A percentile compares a stretch with the other conserved stretches of the same genome.
These are phyloP conservation scores for Platanthera guangdongensis DNA, from an alignment of 106 monocot genomes.

Conservation along the genomic window DNA sequence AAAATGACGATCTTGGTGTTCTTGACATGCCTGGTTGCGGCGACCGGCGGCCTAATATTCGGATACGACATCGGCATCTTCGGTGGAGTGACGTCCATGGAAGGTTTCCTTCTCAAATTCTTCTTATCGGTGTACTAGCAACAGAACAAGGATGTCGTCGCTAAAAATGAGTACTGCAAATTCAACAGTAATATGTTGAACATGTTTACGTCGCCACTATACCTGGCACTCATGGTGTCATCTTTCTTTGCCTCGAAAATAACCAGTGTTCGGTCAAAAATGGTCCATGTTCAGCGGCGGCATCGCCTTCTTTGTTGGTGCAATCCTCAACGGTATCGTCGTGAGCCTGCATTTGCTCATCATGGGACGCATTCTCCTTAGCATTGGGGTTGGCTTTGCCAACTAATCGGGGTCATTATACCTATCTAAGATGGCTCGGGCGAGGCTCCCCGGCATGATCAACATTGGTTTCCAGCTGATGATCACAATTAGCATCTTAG, in stretches of 20 bases:
- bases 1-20: constrained; percentile 23
- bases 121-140: constrained; percentile 18
- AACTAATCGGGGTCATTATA: constrained; percentile 39
- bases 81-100: constrained; percentile 34
- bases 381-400: constrained; percentile 16
- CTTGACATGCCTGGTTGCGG: constrained; percentile 9
- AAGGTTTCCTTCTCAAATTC: constrained; percentile 22
- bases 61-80: constrained; percentile 12
- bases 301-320: constrained; percentile 24
- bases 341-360: constrained; percentile 26
- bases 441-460: constrained; percentile 23
- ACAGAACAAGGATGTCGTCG: constrained; percentile 8
- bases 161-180: constrained; percentile 23
- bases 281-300: constrained; percentile 36
- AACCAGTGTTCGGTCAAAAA: constrained; percentile 22
- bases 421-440: constrained; percentile 38
- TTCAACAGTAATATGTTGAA: constrained; percentile 4
- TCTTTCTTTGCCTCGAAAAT: constrained; percentile 28
- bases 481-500: constrained; percentile 36
- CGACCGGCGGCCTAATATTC: constrained; percentile 9
- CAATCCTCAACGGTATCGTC: constrained; percentile 29
- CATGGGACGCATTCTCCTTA: constrained; percentile 14
- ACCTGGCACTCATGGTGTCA: constrained; percentile 23
- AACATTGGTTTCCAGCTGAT: constrained; percentile 41
- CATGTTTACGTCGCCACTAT: constrained; percentile 34